phyloP scores from a whole-genome alignment of 805 yeast species.

The Ogataea kodamae region DNA sequence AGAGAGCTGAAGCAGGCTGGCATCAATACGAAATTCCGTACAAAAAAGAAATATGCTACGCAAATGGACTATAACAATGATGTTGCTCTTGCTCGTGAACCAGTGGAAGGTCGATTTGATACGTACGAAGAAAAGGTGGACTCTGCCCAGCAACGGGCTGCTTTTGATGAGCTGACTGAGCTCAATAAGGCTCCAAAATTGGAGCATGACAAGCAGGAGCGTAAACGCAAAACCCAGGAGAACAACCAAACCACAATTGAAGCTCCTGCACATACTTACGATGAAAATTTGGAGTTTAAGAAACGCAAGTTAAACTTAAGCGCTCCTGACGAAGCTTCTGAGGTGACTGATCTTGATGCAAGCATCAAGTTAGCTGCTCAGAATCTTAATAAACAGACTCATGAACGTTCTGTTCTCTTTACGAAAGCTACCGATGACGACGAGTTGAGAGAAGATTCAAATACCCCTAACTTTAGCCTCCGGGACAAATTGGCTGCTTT shows the following conservation, averaged over 20 bases:
- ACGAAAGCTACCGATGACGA: constrained; percentile 17
- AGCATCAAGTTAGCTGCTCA: constrained; percentile 34
- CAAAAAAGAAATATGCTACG: constrained; percentile 50
- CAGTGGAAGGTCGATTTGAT: constrained; percentile 67
- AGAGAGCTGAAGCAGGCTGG: constrained; percentile 83
- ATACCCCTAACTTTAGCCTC: constrained; percentile 2
- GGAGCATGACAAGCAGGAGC: constrained; percentile 33
- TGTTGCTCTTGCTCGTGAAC: constrained; percentile 71
- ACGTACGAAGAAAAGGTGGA: constrained; percentile 51
- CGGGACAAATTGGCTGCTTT: constrained; percentile 14
- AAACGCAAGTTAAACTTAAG: constrained; percentile 38
- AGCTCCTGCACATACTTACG: constrained; percentile 19
- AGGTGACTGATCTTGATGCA: constrained; percentile 29
- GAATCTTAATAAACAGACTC: constrained; percentile 33
- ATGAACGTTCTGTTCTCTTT: constrained; percentile 35
- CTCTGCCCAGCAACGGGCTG: constrained; percentile 36
- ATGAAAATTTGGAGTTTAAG: constrained; percentile 29
- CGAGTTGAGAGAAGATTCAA: constrained; percentile 13
- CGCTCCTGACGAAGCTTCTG: constrained; percentile 30
- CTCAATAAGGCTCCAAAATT: constrained; percentile 43
- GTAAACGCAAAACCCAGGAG: constrained; percentile 28
- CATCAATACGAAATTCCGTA: constrained; percentile 45
- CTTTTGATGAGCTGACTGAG: constrained; percentile 44
- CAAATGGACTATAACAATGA: constrained; percentile 82
- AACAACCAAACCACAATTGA: constrained; percentile 17